Percentiles rank a stretch among this genome's conserved stretches.
These are phyloP conservation scores for Aspergillus latus DNA, from an alignment of 2,329 filamentous ascomycete genomes.

Conservation along the genomic window DNA sequence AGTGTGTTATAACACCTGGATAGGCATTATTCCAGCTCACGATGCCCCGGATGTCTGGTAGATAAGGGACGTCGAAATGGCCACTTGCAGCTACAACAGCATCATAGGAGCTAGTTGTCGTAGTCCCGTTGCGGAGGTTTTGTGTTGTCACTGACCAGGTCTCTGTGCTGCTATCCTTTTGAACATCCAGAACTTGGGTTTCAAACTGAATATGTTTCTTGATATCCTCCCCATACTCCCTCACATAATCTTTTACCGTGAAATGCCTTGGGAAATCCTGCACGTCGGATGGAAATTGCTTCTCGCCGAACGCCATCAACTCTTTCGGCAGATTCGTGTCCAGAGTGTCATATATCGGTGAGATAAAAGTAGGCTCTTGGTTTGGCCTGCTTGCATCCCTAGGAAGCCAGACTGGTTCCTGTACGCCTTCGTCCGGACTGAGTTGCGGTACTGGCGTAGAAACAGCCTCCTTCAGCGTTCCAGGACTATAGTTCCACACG, in stretches of 20 bases:
- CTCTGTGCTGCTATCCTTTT: constrained; percentile 34
- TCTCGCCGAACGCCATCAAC: constrained; percentile 78
- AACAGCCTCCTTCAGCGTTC: constrained; percentile 45
- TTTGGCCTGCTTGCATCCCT: constrained; percentile 22
- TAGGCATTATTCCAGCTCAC: constrained; percentile 59
- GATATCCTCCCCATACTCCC: constrained; percentile 68
- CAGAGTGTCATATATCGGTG: constrained; percentile 76
- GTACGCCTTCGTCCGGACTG: constrained; percentile 59
- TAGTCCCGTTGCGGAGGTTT: constrained; percentile 48
- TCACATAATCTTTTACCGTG: constrained; percentile 71
- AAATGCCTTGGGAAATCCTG: constrained; percentile 74
- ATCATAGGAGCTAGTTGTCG: constrained; percentile 60
- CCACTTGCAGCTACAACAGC: constrained; percentile 74
- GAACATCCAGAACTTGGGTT: constrained; percentile 66
- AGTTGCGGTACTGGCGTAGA: constrained; percentile 64
- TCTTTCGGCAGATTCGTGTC: constrained; percentile 83
- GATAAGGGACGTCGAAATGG: constrained; percentile 68
- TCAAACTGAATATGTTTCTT: constrained; percentile 67
- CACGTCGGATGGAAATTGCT: constrained; percentile 61
- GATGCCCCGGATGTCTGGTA: constrained; percentile 64
- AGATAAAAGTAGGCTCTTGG: constrained; percentile 65
- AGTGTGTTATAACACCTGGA: constrained; percentile 66
- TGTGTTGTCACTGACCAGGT: constrained; percentile 63
- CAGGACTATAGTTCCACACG: constrained; percentile 76
- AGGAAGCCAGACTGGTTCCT: constrained; percentile 59